phyloP scores from a whole-genome alignment of 176 grass and related monocot species.

The Leersia perrieri region DNA sequence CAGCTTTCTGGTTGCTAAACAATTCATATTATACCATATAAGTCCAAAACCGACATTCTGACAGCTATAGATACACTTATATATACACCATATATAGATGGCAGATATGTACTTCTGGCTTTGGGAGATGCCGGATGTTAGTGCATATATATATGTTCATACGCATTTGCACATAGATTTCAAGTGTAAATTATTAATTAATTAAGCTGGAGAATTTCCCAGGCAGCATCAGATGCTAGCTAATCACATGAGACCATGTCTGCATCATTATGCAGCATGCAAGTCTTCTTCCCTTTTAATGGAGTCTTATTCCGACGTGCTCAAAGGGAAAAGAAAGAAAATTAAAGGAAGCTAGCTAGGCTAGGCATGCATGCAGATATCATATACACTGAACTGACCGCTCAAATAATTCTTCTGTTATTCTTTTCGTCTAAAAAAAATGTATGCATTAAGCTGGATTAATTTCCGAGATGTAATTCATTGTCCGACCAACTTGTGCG shows the following conservation, averaged over 20 bases:
- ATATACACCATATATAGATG: neutral
- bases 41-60: neutral
- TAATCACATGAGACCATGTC: neutral
- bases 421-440: neutral
- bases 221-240: constrained; percentile 11
- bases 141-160: neutral
- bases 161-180: neutral
- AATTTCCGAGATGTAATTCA: neutral
- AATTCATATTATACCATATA: neutral
- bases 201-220: neutral
- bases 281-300: neutral
- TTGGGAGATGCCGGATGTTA: neutral
- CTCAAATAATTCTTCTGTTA: neutral
- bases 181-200: neutral
- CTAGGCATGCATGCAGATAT: neutral
- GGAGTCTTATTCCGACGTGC: neutral
- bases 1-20: neutral
- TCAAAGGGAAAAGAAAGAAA: neutral
- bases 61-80: neutral
- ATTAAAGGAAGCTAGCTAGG: neutral
- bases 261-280: neutral
- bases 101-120: neutral
- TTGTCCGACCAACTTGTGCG: neutral
- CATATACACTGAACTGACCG: neutral
- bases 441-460: neutral